These are phyloP conservation scores for Dictyostelium capitatum DNA, from an alignment of 78 protist genomes.

Conservation along the genomic window DNA sequence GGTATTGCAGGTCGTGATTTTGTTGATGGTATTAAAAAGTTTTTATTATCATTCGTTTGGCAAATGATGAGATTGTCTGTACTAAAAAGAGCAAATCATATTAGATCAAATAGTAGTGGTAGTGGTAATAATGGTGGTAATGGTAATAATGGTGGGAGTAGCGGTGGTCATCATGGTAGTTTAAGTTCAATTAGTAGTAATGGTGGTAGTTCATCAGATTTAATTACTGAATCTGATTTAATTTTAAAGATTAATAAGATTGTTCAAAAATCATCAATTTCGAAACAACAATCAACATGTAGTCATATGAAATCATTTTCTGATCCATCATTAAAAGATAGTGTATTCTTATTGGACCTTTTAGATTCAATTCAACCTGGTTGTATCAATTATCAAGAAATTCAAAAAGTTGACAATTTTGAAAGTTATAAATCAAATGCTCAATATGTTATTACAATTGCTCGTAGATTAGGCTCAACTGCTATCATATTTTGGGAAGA, in stretches of 20 bases:
- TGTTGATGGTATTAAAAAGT: constrained; percentile 72
- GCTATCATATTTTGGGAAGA: constrained; percentile 79
- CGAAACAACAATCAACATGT: not conserved
- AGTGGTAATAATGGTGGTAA: not conserved
- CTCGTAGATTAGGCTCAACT: constrained; percentile 69
- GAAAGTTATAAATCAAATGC: constrained; percentile 75
- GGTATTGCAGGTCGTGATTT: constrained; percentile 83
- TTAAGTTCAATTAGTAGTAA: not conserved
- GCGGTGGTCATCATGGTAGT: not conserved
- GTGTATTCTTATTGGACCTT: constrained; percentile 55
- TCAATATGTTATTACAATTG: constrained; percentile 62
- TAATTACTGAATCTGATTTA: constrained; percentile 65
- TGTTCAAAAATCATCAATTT: not conserved
- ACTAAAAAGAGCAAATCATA: constrained; percentile 24
- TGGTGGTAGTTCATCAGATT: constrained; percentile 27
- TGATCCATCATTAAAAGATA: constrained; percentile 53
- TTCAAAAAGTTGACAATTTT: not conserved
- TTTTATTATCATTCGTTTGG: constrained; percentile 70
- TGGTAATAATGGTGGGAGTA: not conserved
- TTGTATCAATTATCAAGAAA: constrained; percentile 34
- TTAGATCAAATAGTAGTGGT: not conserved
- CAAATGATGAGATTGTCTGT: constrained; percentile 73
- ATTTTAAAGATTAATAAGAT: constrained; percentile 36
- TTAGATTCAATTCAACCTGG: constrained; percentile 59
- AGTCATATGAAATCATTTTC: constrained; percentile 56